Base-by-base conservation (phyloP, 768 basidiomycete genomes). In the Podaxis sp. region DNA sequence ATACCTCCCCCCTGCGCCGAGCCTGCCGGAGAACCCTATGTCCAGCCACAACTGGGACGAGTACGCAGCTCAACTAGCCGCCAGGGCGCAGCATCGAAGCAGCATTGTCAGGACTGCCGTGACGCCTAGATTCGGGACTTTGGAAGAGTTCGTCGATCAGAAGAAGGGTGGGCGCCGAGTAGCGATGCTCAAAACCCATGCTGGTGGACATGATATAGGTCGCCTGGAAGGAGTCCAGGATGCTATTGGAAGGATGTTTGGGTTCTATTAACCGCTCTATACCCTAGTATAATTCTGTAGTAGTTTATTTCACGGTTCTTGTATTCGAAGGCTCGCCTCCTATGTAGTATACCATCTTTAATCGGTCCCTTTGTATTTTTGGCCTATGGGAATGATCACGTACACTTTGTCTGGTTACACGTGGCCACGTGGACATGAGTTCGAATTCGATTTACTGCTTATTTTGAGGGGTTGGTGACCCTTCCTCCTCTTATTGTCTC, bases 181-280 rank as follows among this genome's bases (percentile, higher is more conserved):
- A 6, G 81, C 82, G 4, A 76, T 88, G 57, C 73, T 90, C 48
- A 84, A 85, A 73, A 85, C 85, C 1, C 66, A 76, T 28, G 79
- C 77, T 64, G 90, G 90, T 6, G 77, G 77, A 0, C 90, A 92
- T 68, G 81, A 84, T 63, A 72, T 90, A 52, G 85, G 84, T 12
- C 72, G 81, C 2, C 74, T 85, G 36, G 89, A 92, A 64, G 90
- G 89, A 7, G 83, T 90, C 22, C 88, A 92, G 65, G 89, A 90
- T 71, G 75, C 83, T 12, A 80, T 86, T 66, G 78, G 78, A 9
- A 69, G 73, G 62, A 77, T 78, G 75, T 82, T 82, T 72, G 72
- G 70, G 19, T 70, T 74, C 56, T 70, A 73, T 64, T 62, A 38
- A 54, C 49, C 46, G 42, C 4, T 49, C 9, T 57, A 42, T 9